Percentiles rank a stretch among this genome's conserved stretches.
phyloP scores from a whole-genome alignment of 371 early-diverging fungal genomes.

The Lichtheimia corymbifera region DNA sequence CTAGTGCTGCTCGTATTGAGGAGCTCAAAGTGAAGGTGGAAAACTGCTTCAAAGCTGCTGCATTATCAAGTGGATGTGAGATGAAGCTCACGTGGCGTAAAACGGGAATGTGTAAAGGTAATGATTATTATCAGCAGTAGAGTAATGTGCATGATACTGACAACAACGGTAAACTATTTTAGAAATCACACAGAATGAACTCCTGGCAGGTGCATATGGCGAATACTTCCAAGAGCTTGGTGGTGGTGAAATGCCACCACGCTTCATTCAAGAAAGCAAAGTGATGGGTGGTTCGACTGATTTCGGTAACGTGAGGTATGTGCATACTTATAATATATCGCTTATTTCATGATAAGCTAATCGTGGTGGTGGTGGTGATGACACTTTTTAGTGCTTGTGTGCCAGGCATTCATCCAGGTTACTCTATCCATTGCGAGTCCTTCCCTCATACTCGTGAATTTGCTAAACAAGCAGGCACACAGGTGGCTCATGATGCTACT shows the following conservation, averaged over 20 bases:
- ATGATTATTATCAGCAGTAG: neutral
- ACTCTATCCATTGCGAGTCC: constrained; percentile 34
- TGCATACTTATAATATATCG: constrained; percentile 31
- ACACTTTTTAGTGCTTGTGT: constrained; percentile 48
- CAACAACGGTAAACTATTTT: constrained; percentile 29
- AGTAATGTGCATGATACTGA: constrained; percentile 33
- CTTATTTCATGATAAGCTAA: constrained; percentile 36
- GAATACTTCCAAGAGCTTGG: constrained; percentile 3
- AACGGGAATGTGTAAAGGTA: constrained; percentile 33
- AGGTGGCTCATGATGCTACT: constrained; percentile 60
- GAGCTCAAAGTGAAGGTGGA: constrained; percentile 50
- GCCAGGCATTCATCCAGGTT: constrained; percentile 42
- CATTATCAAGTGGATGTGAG: constrained; percentile 69
- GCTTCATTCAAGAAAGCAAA: constrained; percentile 1
- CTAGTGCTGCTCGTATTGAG: constrained; percentile 42
- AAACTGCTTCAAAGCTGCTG: constrained; percentile 66
- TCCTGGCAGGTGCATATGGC: neutral
- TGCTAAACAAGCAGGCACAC: constrained; percentile 55
- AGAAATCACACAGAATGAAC: constrained; percentile 3
- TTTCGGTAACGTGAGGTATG: constrained; percentile 38
- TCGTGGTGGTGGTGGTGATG: constrained; percentile 85
- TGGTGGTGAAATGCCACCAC: constrained; percentile 1
- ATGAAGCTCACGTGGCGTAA: constrained; percentile 51
- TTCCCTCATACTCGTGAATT: constrained; percentile 70
- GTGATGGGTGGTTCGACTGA: constrained; percentile 49